Evolutionary conservation across 1,139 yeast genomes (phyloP).

Genomic region (Candida labiduridarum): DNA sequence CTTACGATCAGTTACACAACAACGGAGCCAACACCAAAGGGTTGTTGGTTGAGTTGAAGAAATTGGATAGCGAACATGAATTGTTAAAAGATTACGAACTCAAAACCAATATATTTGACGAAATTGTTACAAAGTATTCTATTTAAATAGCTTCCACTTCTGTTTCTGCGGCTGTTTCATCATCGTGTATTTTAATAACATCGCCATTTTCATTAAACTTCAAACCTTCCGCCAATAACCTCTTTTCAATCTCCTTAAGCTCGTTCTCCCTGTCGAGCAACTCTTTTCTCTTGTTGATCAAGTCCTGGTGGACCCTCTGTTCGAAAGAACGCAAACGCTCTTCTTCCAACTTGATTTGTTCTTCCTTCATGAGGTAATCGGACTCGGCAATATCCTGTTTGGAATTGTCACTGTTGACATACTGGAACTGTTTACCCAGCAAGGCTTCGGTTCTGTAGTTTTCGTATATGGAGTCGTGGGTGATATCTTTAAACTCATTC

Average conservation of each 20-base stretch:
- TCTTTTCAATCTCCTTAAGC: conserved; percentile 76
- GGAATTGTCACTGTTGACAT: conserved; percentile 20
- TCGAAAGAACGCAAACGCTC: conserved; percentile 78
- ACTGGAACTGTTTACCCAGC: conserved; percentile 50
- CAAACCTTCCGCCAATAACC: conserved; percentile 62
- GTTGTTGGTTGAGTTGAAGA: conserved; percentile 42
- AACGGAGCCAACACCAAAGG: conserved; percentile 44
- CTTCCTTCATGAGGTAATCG: conserved; percentile 67
- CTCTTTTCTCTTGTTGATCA: conserved; percentile 81
- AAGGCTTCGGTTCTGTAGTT: conserved; percentile 71
- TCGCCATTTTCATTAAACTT: conserved; percentile 47
- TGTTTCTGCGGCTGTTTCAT: conserved; percentile 1
- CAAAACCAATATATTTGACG: conserved; percentile 57
- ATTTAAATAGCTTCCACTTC: conserved; percentile 8
- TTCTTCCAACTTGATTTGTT: conserved; percentile 78
- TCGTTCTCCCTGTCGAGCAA: conserved; percentile 87
- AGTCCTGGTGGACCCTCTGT: conserved; percentile 87
- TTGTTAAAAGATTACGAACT: conserved; percentile 52
- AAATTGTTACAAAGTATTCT: conserved; percentile 55
- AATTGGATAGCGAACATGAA: conserved; percentile 52
- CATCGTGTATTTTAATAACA: conserved; percentile 32
- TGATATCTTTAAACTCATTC: conserved; percentile 71
- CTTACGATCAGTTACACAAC: conserved; percentile 53
- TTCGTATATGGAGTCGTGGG: conserved; percentile 70
- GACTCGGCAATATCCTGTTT: conserved; percentile 34